phyloP scores from a whole-genome alignment of 257 asterid species.

The Salvia splendens region DNA sequence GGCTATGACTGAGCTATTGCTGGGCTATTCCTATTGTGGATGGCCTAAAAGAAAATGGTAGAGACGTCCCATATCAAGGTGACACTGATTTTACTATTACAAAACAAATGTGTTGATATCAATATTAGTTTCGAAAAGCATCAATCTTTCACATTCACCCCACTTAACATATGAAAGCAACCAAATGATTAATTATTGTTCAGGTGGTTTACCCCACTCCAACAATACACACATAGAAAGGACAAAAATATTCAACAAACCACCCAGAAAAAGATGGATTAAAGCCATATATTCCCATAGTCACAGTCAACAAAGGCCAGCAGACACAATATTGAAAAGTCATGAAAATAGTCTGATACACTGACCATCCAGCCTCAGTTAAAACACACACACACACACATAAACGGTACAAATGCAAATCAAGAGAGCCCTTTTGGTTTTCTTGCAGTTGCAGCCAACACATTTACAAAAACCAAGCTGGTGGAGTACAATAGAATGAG shows the following conservation, averaged over 20 bases:
- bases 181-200: slow-evolving; percentile 25
- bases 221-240: neutral
- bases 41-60: no score
- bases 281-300: slow-evolving; percentile 38
- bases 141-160: neutral
- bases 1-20: no score
- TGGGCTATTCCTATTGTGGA: no score
- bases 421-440: neutral
- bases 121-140: neutral
- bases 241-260: slow-evolving; percentile 45
- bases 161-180: neutral
- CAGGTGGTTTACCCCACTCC: slow-evolving; percentile 30
- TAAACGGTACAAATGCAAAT: neutral
- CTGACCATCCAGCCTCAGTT: slow-evolving; percentile 31
- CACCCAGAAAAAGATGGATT: slow-evolving; percentile 41
- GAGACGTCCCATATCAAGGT: neutral
- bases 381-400: slow-evolving; percentile 15
- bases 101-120: no score
- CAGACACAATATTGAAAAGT: slow-evolving; percentile 30
- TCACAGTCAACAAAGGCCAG: slow-evolving; percentile 45
- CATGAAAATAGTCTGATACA: slow-evolving; percentile 40
- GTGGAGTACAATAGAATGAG: slow-evolving; percentile 7
- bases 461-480: no score
- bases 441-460: slow-evolving; percentile 16
- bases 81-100: neutral